phyloP scores from a whole-genome alignment of 768 basidiomycete genomes.

The Tylopilus rubrobrunneus region DNA sequence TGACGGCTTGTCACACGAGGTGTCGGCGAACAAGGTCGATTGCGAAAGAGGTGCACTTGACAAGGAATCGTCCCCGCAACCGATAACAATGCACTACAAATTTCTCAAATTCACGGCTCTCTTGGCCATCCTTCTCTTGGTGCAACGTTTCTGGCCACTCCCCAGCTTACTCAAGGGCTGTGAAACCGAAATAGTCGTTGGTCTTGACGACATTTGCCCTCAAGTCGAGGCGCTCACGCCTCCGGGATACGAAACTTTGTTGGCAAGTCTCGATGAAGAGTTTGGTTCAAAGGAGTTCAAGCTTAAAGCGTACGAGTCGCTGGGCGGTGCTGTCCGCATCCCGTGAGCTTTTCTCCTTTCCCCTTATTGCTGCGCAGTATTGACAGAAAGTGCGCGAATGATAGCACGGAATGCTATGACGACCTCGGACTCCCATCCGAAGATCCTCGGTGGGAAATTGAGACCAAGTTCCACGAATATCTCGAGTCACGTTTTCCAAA shows the following conservation, averaged over 20 bases:
- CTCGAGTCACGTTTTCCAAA: constrained; percentile 51
- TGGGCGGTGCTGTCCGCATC: constrained; percentile 36
- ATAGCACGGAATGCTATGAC: constrained; percentile 53
- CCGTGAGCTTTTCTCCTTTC: constrained; percentile 16
- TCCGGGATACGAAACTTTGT: constrained; percentile 13
- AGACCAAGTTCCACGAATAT: constrained; percentile 23
- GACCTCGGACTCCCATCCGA: constrained; percentile 43
- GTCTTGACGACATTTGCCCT: constrained; percentile 22
- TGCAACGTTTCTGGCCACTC: constrained; percentile 4
- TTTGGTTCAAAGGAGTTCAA: constrained; percentile 26
- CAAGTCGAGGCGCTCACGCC: constrained; percentile 21
- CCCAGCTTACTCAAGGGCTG: background rate
- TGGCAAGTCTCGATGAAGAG: constrained; percentile 22
- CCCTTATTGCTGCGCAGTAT: background rate
- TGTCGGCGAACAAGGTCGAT: constrained; percentile 7
- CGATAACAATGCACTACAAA: background rate
- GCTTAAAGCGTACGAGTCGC: constrained; percentile 28
- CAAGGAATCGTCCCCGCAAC: background rate
- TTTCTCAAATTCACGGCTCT: constrained; percentile 1
- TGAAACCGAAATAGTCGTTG: background rate
- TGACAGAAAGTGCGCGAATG: background rate
- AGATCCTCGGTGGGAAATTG: constrained; percentile 41
- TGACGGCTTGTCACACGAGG: background rate
- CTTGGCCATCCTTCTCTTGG: constrained; percentile 10
- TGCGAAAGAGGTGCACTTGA: constrained; percentile 5